These are phyloP conservation scores for Nyssa sinensis DNA, from an alignment of 148 eudicot species.

Conservation along the genomic window DNA sequence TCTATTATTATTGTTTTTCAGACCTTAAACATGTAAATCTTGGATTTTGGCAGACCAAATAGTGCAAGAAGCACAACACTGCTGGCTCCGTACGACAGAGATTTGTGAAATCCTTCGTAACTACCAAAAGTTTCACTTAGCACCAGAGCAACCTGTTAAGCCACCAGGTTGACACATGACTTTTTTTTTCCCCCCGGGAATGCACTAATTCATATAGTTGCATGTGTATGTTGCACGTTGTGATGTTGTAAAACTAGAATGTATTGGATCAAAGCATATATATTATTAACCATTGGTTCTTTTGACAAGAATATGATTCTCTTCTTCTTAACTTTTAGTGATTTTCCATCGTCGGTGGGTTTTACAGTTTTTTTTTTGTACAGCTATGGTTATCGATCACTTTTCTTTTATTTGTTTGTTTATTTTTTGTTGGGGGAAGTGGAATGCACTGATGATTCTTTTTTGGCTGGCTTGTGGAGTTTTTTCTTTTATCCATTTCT, in stretches of 20 bases:
- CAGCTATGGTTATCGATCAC: background rate
- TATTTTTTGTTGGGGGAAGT: too few species aligned
- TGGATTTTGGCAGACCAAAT: slow-evolving; percentile 45
- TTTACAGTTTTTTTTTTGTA: slow-evolving; percentile 3
- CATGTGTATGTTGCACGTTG: background rate
- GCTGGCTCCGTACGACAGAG: slow-evolving; percentile 82
- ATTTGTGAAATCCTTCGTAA: slow-evolving; percentile 69
- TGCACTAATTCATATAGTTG: background rate
- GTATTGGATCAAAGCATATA: background rate
- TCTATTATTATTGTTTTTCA: background rate
- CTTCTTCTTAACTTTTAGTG: background rate
- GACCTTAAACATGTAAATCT: background rate
- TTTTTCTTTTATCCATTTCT: background rate
- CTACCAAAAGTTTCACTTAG: slow-evolving; percentile 44
- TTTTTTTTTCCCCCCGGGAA: background rate
- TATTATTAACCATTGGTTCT: background rate
- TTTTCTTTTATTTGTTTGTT: background rate
- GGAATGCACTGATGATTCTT: background rate
- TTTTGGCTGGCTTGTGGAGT: background rate
- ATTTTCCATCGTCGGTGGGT: slow-evolving; percentile 8
- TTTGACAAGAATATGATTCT: background rate
- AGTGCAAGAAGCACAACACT: slow-evolving; percentile 58
- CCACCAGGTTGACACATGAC: slow-evolving; percentile 40
- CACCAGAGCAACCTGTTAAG: slow-evolving; percentile 53
- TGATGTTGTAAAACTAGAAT: background rate